Evolutionary conservation across 1,284 basidiomycete species (phyloP).

Genomic region (Heimioporus punctisporus): DNA sequence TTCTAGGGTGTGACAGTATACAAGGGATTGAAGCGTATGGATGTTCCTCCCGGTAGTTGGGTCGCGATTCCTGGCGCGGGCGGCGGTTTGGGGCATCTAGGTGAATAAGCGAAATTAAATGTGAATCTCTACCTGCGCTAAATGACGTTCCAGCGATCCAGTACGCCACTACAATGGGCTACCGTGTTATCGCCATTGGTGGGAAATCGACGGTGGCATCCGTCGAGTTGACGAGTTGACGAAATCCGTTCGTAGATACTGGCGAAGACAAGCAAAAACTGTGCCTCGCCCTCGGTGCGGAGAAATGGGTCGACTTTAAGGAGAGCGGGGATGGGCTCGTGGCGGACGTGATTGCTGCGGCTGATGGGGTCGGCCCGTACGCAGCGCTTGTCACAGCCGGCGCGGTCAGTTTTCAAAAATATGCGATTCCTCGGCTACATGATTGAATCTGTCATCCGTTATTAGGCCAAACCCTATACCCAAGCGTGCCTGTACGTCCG

Average conservation of each 20-base stretch:
- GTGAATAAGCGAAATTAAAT: slow-evolving; percentile 24
- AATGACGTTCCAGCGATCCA: slow-evolving; percentile 49
- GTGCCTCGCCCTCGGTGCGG: slow-evolving; percentile 62
- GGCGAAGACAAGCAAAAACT: slow-evolving; percentile 67
- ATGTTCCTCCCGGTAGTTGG: slow-evolving; percentile 60
- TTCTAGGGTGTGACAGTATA: slow-evolving; percentile 66
- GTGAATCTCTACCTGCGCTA: neutral
- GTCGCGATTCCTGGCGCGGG: slow-evolving; percentile 73
- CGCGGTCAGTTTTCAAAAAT: slow-evolving; percentile 31
- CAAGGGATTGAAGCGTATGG: slow-evolving; percentile 64
- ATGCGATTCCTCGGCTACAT: neutral
- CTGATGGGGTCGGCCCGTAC: slow-evolving; percentile 68
- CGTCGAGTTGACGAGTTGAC: too few relatives aligned
- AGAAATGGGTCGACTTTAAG: slow-evolving; percentile 75
- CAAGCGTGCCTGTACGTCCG: slow-evolving; percentile 69
- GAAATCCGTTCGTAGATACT: slow-evolving; percentile 44
- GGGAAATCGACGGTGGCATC: too few relatives aligned
- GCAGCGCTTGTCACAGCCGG: slow-evolving; percentile 61
- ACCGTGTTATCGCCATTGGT: slow-evolving; percentile 73
- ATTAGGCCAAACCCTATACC: slow-evolving; percentile 59
- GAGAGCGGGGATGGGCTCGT: slow-evolving; percentile 46
- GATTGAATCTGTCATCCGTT: too few relatives aligned
- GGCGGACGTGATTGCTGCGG: slow-evolving; percentile 52
- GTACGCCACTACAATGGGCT: slow-evolving; percentile 65
- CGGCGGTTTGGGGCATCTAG: slow-evolving; percentile 61